phyloP scores from a whole-genome alignment of 2,329 filamentous ascomycete species.

The Talaromyces islandicus region DNA sequence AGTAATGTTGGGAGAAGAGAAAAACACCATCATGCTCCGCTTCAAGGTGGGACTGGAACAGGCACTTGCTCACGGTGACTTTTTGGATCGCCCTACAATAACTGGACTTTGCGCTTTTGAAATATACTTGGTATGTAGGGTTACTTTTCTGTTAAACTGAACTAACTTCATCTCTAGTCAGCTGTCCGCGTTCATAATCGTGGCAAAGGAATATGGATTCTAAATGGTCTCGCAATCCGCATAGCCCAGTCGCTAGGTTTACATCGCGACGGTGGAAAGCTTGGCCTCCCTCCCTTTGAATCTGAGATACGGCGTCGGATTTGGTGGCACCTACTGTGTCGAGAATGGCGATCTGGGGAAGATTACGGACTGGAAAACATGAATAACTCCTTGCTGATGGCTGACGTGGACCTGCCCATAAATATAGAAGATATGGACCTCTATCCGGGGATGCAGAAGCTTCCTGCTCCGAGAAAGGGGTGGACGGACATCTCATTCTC shows the following conservation, averaged over 20 bases:
- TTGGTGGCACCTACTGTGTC: conserved; percentile 50
- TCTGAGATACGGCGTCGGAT: conserved; percentile 54
- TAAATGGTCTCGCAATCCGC: conserved; percentile 47
- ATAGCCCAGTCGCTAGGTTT: conserved; percentile 51
- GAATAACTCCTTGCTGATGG: conserved; percentile 37
- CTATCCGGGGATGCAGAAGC: conserved; percentile 6
- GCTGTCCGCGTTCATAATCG: conserved; percentile 18
- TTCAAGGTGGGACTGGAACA: conserved; percentile 31
- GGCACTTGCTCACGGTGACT: conserved; percentile 33
- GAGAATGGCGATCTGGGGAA: conserved; percentile 47
- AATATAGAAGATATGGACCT: conserved; percentile 3
- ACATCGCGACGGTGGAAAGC: conserved; percentile 53
- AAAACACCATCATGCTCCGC: conserved; percentile 12
- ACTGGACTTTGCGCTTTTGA: conserved; percentile 25
- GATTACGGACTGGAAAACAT: conserved; percentile 52
- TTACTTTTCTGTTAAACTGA: background rate
- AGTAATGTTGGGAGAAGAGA: conserved; percentile 12
- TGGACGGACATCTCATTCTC: background rate
- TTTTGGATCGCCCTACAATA: conserved; percentile 36
- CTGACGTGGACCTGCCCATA: conserved; percentile 23
- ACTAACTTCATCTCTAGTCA: conserved; percentile 7
- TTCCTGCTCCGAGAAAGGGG: background rate
- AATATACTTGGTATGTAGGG: conserved; percentile 31
- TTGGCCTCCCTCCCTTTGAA: conserved; percentile 49
- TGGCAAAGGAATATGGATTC: conserved; percentile 36